These are phyloP conservation scores for Sporothrix brunneoviolacea DNA, from an alignment of 2,329 filamentous ascomycete genomes.

Conservation along the genomic window DNA sequence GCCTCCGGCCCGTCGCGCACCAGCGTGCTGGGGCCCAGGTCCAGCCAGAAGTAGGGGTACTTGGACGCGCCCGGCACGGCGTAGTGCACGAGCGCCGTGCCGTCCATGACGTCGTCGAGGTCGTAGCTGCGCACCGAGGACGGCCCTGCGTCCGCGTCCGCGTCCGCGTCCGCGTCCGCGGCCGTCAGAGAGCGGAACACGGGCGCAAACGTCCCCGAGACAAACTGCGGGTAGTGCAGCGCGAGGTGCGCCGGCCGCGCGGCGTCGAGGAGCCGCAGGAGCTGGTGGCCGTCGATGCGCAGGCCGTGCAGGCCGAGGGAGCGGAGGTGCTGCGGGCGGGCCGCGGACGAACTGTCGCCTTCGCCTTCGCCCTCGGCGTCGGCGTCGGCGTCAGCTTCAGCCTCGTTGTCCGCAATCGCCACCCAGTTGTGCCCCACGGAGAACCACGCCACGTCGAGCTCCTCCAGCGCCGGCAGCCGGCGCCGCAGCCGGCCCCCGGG, in stretches of 20 bases:
- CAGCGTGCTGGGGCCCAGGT: background rate
- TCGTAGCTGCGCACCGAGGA: background rate
- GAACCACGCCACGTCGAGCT: background rate
- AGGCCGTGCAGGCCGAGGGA: background rate
- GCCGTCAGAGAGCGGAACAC: conserved; percentile 1
- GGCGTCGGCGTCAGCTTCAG: no score
- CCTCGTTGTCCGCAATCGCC: no score
- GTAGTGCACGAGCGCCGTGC: background rate
- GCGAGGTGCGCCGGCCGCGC: background rate
- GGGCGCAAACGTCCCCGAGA: background rate
- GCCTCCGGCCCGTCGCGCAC: no score
- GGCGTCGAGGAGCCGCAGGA: background rate
- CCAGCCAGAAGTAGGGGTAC: background rate
- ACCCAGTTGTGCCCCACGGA: background rate
- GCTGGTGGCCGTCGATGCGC: background rate
- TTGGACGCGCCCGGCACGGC: background rate
- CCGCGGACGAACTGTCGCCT: no score
- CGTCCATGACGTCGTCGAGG: conserved; percentile 4
- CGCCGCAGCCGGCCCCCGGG: background rate
- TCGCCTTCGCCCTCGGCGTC: no score
- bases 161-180: background rate
- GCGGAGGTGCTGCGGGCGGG: no score
- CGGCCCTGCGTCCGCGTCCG: background rate
- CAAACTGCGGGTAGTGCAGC: background rate
- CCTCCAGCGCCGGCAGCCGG: background rate